Base-by-base conservation (phyloP, 768 basidiomycete genomes). In the Rhodotorula sphaerocarpa region DNA sequence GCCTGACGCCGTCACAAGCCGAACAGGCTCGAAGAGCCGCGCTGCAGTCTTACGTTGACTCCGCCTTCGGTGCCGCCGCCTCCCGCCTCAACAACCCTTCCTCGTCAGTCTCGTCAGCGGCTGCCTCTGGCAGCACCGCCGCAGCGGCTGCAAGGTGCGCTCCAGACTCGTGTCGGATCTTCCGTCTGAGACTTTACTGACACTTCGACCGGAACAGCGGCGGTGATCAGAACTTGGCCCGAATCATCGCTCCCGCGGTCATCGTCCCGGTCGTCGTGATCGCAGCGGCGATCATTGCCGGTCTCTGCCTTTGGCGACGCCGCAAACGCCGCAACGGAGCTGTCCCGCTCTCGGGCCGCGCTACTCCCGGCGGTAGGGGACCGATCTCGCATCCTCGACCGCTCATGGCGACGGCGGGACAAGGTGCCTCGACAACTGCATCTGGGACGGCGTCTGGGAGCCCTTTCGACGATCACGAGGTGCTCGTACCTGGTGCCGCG, bases 211-310 rank as follows among this genome's bases (percentile, higher is more conserved):
- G n/a, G n/a, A n/a, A n/a, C n/a, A n/a, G n/a, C n/a, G n/a, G n/a
- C n/a, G n/a, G n/a, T n/a, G 10, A 39, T 39, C 36, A 16, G 10
- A 39, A 39, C 36, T 16, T 39, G 9, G 36, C 36, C 36, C 36
- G 36, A 39, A 66, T 61, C 33, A 59, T 58, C 47, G 65, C 52
- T 4, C 65, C 65, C 2, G 57, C 65, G 23, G 59, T 66, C 41
- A 55, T 56, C n/a, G 33, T 65, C 36, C 63, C 63, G 28, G 23
- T 65, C 54, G 63, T 47, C 54, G 33, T 61, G 21, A 34, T 66
- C 21, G 51, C 61, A 31, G 44, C 61, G 5, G 46, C 57, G 20
- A 39, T 57, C 14, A 44, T 61, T 45, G 42, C 27, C 9, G 34
- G 48, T 39, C 52, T 15, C 56, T 55, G 36, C 47, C 53, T 56